phyloP scores from a whole-genome alignment of 2,329 filamentous ascomycete genomes.

The Fusarium subglutinans region DNA sequence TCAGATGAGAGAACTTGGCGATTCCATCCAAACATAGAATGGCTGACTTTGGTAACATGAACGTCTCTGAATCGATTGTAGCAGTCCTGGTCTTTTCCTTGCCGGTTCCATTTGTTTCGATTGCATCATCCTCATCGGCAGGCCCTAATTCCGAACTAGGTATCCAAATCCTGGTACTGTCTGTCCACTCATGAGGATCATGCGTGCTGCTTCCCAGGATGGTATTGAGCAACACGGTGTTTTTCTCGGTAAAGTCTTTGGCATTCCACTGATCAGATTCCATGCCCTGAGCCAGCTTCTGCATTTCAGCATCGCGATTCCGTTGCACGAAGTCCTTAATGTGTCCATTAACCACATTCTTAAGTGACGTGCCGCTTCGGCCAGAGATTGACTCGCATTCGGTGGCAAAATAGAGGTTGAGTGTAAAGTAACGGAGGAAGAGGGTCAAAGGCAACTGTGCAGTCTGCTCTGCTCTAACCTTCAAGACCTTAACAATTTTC shows the following conservation, averaged over 20 bases:
- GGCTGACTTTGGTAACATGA: slow-evolving; percentile 85
- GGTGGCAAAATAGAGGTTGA: slow-evolving; percentile 85
- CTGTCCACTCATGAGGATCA: slow-evolving; percentile 74
- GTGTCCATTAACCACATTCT: slow-evolving; percentile 82
- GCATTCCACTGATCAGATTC: slow-evolving; percentile 84
- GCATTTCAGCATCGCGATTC: slow-evolving; percentile 76
- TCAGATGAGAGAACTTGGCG: slow-evolving; percentile 82
- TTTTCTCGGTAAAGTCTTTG: slow-evolving; percentile 75
- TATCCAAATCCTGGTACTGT: slow-evolving; percentile 67
- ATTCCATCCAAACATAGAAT: slow-evolving; percentile 83
- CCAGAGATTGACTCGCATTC: slow-evolving; percentile 88
- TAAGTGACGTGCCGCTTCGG: slow-evolving; percentile 77
- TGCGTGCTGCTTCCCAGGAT: slow-evolving; percentile 76
- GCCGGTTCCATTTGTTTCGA: slow-evolving; percentile 58
- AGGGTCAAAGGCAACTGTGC: slow-evolving; percentile 71
- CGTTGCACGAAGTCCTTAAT: slow-evolving; percentile 82
- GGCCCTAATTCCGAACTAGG: slow-evolving; percentile 54
- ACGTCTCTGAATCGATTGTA: slow-evolving; percentile 83
- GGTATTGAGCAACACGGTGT: slow-evolving; percentile 67
- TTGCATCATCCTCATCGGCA: slow-evolving; percentile 44
- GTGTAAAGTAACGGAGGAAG: slow-evolving; percentile 83
- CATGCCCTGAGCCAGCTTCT: slow-evolving; percentile 79
- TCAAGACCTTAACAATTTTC: slow-evolving; percentile 77
- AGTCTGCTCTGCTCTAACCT: slow-evolving; percentile 79
- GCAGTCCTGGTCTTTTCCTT: slow-evolving; percentile 77